These are phyloP conservation scores for Blastosporella zonata DNA, from an alignment of 1,284 basidiomycete genomes.

Conservation along the genomic window DNA sequence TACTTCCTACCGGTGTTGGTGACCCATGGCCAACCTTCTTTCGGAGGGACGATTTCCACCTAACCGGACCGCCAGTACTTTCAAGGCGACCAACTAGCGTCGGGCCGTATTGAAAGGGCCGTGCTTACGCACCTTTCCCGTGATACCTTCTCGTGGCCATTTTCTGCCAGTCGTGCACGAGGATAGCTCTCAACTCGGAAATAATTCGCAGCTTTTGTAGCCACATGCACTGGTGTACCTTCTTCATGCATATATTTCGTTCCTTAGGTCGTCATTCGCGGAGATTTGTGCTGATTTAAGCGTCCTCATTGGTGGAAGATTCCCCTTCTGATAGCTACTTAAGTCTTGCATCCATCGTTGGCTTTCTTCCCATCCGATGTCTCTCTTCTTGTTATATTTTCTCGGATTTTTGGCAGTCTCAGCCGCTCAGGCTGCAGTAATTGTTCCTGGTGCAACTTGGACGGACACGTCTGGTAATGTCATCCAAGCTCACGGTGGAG, in stretches of 20 bases:
- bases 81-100: not conserved
- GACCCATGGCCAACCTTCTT: no score
- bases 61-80: constrained; percentile 11
- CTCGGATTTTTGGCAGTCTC: constrained; percentile 16
- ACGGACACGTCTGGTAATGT: constrained; percentile 58
- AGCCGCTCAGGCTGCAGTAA: constrained; percentile 35
- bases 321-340: not conserved
- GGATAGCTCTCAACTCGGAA: not conserved
- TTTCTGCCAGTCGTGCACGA: not conserved
- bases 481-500: constrained; percentile 66
- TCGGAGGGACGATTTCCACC: constrained; percentile 1
- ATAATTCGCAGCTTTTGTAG: not conserved
- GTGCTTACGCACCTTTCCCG: not conserved
- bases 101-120: constrained; percentile 7
- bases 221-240: not conserved
- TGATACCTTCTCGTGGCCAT: constrained; percentile 10
- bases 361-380: constrained; percentile 12
- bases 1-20: no score
- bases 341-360: not conserved
- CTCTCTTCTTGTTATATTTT: constrained; percentile 9
- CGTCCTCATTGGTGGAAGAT: not conserved
- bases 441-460: constrained; percentile 65
- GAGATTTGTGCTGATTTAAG: constrained; percentile 1
- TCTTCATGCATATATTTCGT: not conserved
- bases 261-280: not conserved